Evolutionary conservation across 2,329 filamentous ascomycete genomes (phyloP), one percentile per base, ranked within the genome.

Genomic region (Bretziella fagacearum): DNA sequence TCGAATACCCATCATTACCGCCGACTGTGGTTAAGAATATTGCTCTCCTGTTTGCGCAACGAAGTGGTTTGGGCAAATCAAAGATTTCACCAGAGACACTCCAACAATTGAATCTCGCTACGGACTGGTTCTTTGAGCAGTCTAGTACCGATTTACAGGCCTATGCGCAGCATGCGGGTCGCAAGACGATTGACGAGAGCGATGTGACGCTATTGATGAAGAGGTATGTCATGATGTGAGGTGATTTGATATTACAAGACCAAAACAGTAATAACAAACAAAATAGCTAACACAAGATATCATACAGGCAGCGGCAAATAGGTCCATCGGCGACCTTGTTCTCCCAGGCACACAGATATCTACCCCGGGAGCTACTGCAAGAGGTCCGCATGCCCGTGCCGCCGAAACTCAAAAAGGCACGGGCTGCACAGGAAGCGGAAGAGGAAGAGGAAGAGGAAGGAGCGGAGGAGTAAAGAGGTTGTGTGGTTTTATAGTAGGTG

Each of bases 91-190:
- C 81, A 39, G 83, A 91, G 44, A 79, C 82, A 1, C 64, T 93
- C 30, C 71, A 73, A 25, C 79, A 80, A 3, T 75, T 94, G 46
- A 77, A 80, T 56, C 79, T 85, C 58, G 84, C 85, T 1, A 83
- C 83, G 2, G 84, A 93, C 52, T 91, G 84, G 81, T 94, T 86
- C 61, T 93, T 94, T 59, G 84, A 93, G 62, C 86, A 94, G 60
- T 66, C 83, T 2, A 77, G 82, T 41, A 81, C 86, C 51, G 85
- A 93, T 57, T 63, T 94, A 47, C 74, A 74, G 10, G 79, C 78
- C 2, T 94, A 87, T 60, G 81, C 86, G 15, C 70, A 76, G 51
- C 86, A 95, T 60, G 85, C 81, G 4, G 80, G 81, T 26, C 74
- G 86, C 26, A 91, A 82, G 61, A 85, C 78, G 2, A 85, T 95